A percentile compares a stretch with the other conserved stretches of the same genome.
Evolutionary conservation across 768 basidiomycete genomes (phyloP).

Genomic region (Xanthoconium stramineum): DNA sequence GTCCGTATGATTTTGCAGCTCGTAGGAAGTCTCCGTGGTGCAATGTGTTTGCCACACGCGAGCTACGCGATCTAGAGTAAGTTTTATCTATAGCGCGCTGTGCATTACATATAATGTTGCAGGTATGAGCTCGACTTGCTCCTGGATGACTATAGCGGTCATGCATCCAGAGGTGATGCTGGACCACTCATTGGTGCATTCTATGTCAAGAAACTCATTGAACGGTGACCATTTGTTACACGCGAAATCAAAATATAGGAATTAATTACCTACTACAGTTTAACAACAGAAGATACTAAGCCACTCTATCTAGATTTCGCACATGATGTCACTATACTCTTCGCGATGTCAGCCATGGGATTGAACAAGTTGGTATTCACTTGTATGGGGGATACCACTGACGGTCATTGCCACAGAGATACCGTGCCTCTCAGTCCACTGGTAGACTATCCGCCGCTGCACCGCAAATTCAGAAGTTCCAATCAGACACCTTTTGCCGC

Average conservation of each 20-base stretch:
- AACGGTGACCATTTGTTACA: slow-evolving; percentile 24
- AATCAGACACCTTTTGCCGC: slow-evolving; percentile 42
- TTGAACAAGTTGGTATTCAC: slow-evolving; percentile 32
- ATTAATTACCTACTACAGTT: slow-evolving; percentile 13
- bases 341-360: slow-evolving; percentile 35
- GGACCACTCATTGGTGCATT: slow-evolving; percentile 37
- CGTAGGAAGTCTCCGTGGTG: slow-evolving; percentile 38
- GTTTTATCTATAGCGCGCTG: neutral
- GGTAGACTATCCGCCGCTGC: slow-evolving; percentile 18
- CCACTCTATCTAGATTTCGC: slow-evolving; percentile 40
- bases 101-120: neutral
- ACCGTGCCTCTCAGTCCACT: slow-evolving; percentile 24
- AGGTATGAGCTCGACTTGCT: slow-evolving; percentile 39
- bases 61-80: slow-evolving; percentile 37
- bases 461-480: slow-evolving; percentile 37
- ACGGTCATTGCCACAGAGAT: slow-evolving; percentile 26
- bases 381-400: neutral
- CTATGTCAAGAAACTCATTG: slow-evolving; percentile 37
- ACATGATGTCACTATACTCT: slow-evolving; percentile 37
- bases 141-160: slow-evolving; percentile 34
- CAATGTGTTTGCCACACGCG: slow-evolving; percentile 32
- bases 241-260: neutral
- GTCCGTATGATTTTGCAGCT: slow-evolving; percentile 40
- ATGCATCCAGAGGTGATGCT: slow-evolving; percentile 25
- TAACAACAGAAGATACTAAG: slow-evolving; percentile 31